Evolutionary conservation across 768 basidiomycete species (phyloP).

Genomic region (Suillus sp.): DNA sequence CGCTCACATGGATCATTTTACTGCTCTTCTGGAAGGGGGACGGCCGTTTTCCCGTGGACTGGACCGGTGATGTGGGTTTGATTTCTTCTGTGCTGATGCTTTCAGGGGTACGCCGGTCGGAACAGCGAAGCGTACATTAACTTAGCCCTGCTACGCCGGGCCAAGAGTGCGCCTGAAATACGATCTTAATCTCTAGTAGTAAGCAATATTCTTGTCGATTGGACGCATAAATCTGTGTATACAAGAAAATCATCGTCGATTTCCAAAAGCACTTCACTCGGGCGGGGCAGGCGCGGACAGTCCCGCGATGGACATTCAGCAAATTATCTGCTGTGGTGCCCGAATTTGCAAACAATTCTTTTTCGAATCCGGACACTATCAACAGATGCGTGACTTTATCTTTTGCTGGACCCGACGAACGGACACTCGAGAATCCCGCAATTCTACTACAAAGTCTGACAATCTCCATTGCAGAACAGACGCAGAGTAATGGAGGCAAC

Average conservation of each 20-base stretch:
- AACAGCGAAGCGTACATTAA: background rate
- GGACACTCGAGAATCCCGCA: background rate
- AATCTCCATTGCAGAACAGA: background rate
- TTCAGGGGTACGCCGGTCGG: background rate
- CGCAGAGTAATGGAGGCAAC: background rate
- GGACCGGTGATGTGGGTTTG: background rate
- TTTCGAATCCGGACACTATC: constrained; percentile 5
- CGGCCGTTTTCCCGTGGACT: background rate
- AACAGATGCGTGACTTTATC: background rate
- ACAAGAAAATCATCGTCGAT: background rate
- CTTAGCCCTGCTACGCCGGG: background rate
- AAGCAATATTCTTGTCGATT: background rate
- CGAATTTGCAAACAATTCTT: background rate
- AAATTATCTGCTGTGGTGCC: background rate
- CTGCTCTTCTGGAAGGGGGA: background rate
- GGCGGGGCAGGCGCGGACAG: background rate
- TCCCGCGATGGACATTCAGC: background rate
- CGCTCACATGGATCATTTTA: constrained; percentile 15
- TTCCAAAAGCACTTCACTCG: background rate
- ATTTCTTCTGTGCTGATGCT: background rate
- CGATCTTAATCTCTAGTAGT: background rate
- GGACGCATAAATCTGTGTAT: background rate
- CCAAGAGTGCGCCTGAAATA: background rate
- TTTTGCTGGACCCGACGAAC: constrained; percentile 1
- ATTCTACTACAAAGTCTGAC: background rate